A percentile compares a stretch with the other conserved stretches of the same genome.
These are phyloP conservation scores for Lactarius indigo DNA, from an alignment of 768 basidiomycete species.

Conservation along the genomic window DNA sequence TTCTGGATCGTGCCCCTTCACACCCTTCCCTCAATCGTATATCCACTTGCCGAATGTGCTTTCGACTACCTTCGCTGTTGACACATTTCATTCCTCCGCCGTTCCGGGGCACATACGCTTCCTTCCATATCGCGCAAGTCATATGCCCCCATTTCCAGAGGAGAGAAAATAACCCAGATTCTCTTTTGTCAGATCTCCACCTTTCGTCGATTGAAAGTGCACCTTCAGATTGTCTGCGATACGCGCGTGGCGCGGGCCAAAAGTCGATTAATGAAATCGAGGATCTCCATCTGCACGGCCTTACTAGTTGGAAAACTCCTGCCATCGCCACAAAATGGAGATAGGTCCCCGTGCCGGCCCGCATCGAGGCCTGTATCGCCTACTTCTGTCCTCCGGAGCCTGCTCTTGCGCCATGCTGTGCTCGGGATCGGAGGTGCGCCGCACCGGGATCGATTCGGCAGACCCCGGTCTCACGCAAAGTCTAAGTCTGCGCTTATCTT, in stretches of 20 bases:
- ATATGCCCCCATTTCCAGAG: not conserved
- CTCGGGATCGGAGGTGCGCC: not conserved
- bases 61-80: not conserved
- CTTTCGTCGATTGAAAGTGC: not conserved
- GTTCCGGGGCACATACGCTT: not conserved
- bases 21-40: slow-evolving; percentile 3
- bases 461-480: not conserved
- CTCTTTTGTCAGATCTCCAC: not conserved
- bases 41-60: slow-evolving; percentile 13
- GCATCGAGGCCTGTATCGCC: slow-evolving; percentile 3
- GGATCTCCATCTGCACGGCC: not conserved
- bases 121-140: slow-evolving; percentile 4
- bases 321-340: not conserved
- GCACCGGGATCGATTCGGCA: not conserved
- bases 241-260: not conserved
- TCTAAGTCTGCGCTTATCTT: not conserved
- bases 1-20: not conserved
- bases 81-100: slow-evolving; percentile 7
- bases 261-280: slow-evolving; percentile 1
- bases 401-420: not conserved
- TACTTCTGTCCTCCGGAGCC: not conserved
- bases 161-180: not conserved
- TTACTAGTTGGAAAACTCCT: not conserved
- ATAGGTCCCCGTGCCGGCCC: not conserved
- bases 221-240: not conserved